Evolutionary conservation across 345 rosid species (phyloP).

Genomic region (Eucalyptus marginata): DNA sequence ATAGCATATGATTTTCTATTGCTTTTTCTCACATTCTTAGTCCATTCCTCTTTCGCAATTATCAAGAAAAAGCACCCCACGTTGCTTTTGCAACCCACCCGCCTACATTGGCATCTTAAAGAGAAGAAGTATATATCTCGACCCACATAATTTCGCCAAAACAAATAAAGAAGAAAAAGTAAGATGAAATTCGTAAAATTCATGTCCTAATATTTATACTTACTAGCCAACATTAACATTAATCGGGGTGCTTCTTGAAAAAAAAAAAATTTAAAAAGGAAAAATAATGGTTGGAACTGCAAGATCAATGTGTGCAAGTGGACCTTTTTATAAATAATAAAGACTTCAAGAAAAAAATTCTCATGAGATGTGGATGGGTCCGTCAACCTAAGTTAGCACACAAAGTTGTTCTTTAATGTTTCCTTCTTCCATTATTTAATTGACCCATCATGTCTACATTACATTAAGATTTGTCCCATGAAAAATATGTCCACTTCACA

Average conservation of each 20-base stretch:
- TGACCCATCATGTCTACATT: not conserved
- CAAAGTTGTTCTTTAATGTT: not conserved
- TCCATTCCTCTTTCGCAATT: not conserved
- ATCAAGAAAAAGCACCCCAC: not conserved
- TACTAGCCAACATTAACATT: not conserved
- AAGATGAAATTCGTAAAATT: not conserved
- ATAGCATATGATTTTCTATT: not conserved
- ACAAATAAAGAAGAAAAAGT: not conserved
- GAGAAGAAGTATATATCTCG: not conserved
- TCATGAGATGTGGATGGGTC: not conserved
- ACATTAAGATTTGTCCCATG: not conserved
- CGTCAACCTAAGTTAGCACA: not conserved
- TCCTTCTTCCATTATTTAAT: not conserved
- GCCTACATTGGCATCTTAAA: not conserved
- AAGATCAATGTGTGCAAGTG: not conserved
- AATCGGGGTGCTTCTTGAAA: not conserved
- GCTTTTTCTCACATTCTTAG: not conserved
- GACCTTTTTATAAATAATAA: not conserved
- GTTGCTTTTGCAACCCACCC: not conserved
- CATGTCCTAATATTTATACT: not conserved
- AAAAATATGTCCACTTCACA: not conserved
- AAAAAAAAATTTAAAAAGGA: not conserved
- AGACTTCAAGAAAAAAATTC: not conserved
- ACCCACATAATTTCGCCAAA: not conserved
- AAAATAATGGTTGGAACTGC: not conserved